Evolutionary conservation across 805 yeast species (phyloP), one percentile per base, ranked within the genome.

Genomic region (Sugiyamaella qingdaonensis): DNA sequence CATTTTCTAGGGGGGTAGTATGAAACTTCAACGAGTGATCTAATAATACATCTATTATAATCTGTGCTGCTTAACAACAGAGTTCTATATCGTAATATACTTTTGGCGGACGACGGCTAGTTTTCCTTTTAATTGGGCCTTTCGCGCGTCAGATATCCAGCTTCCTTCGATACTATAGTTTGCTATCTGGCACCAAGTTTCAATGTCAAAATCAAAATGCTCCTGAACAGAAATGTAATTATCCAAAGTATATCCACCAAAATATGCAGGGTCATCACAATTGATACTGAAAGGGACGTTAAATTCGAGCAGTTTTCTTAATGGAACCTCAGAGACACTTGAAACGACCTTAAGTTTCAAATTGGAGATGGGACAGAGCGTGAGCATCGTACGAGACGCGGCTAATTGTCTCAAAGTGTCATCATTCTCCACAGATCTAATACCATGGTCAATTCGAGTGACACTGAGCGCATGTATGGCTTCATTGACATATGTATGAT

Each of bases 231-330:
- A 78, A 31, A 78, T 64, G 67, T 86, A 87, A 68, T 86, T 87
- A 64, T 87, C 92, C 58, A 87, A 71, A 58, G 86, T 81, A 68
- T 86, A 86, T n/a, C 89, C 92, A 46, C 92, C 92, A 64, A 87
- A 87, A 66, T 87, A 87, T 2, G 94, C 87, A 37, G 90, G 90
- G 64, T 84, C 90, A 64, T 84, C 89, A 2, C 87, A 81, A 68
- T 88, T 88, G 66, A 87, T 74, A 42, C 89, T 82, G 67, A 88
- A 84, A 27, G 88, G 84, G 19, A 86, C 85, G 56, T 78, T 75
- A 31, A 74, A 72, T 8, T 84, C 86, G 48, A 88, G 67, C 59
- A 85, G 79, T 60, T 73, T 69, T 48, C 74, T 73, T 56, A 87
- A 74, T 45, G 95, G 95, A 57, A 87, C 71, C 62, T 88, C 83